Percentiles rank a stretch among this genome's conserved stretches.
phyloP scores from a whole-genome alignment of 2,329 filamentous ascomycete genomes.

The Cladophialophora yegresii region DNA sequence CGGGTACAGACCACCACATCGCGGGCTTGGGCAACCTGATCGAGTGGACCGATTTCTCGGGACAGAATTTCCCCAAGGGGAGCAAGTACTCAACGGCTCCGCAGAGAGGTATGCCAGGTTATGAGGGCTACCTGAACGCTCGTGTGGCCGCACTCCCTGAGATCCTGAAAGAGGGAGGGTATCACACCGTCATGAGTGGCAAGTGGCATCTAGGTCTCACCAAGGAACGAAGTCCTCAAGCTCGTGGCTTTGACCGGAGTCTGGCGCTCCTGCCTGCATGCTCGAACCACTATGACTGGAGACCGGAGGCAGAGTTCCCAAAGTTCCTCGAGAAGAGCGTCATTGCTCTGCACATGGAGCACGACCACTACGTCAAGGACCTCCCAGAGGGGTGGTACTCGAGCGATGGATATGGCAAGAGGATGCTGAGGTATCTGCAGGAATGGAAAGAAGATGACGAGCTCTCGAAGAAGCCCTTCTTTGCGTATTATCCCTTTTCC shows the following conservation, averaged over 20 bases:
- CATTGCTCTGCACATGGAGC: slow-evolving; percentile 51
- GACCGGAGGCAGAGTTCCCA: slow-evolving; percentile 46
- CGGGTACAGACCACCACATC: slow-evolving; percentile 52
- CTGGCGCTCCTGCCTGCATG: slow-evolving; percentile 64
- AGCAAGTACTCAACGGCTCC: slow-evolving; percentile 56
- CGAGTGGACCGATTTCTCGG: slow-evolving; percentile 56
- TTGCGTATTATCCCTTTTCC: slow-evolving; percentile 53
- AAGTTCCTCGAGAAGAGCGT: slow-evolving; percentile 47
- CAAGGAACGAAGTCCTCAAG: slow-evolving; percentile 58
- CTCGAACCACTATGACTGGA: slow-evolving; percentile 60
- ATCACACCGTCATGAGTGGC: slow-evolving; percentile 62
- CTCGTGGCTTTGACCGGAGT: slow-evolving; percentile 60
- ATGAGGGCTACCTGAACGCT: slow-evolving; percentile 66
- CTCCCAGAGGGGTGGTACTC: slow-evolving; percentile 58
- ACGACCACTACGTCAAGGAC: slow-evolving; percentile 49
- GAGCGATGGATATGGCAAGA: slow-evolving; percentile 56
- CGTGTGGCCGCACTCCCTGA: slow-evolving; percentile 61
- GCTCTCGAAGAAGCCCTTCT: slow-evolving; percentile 50
- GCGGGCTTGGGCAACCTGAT: slow-evolving; percentile 43
- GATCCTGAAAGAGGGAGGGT: slow-evolving; percentile 60
- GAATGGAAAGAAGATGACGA: slow-evolving; percentile 50
- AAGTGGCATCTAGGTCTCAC: slow-evolving; percentile 66
- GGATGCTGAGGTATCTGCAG: slow-evolving; percentile 55
- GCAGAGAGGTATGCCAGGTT: slow-evolving; percentile 61
- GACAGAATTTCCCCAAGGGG: slow-evolving; percentile 56